Conservation (phyloP, 2,329 filamentous ascomycete genomes). For the Fusarium sp. region DNA sequence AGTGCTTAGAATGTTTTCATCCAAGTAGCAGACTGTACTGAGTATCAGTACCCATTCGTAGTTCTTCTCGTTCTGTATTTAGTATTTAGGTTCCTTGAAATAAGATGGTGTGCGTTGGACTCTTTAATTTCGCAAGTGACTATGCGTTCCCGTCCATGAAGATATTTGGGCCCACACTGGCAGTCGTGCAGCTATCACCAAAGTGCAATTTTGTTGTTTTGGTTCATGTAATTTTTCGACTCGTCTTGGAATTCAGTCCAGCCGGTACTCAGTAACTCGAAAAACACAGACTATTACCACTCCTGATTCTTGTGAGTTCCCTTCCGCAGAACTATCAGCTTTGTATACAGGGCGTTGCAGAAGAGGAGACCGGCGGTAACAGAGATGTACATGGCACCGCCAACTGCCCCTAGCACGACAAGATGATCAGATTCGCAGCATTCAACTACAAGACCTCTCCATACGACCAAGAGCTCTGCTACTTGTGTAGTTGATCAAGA, state of each 20-base stretch:
- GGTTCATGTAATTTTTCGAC: background rate
- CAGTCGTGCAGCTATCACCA: background rate
- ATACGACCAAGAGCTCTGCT: slow-evolving; percentile 62
- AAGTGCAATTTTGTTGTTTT: background rate
- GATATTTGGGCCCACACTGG: slow-evolving; percentile 3
- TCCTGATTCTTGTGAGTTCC: no score
- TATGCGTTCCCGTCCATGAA: background rate
- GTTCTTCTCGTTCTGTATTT: background rate
- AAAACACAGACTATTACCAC: background rate
- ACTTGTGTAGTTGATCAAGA: slow-evolving; percentile 60
- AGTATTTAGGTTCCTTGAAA: background rate
- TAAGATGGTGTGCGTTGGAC: background rate
- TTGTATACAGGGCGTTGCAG: background rate
- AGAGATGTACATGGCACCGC: slow-evolving; percentile 9
- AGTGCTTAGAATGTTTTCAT: background rate
- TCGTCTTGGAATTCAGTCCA: background rate
- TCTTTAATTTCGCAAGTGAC: background rate
- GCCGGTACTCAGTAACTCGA: background rate
- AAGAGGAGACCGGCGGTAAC: background rate
- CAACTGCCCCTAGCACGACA: slow-evolving; percentile 37
- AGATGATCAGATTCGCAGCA: slow-evolving; percentile 29
- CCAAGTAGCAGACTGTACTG: background rate
- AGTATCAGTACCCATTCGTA: background rate
- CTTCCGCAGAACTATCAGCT: background rate
- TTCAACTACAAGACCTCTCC: slow-evolving; percentile 51